Conservation (phyloP, 1,139 yeast species). For the Hansenula sp. region DNA sequence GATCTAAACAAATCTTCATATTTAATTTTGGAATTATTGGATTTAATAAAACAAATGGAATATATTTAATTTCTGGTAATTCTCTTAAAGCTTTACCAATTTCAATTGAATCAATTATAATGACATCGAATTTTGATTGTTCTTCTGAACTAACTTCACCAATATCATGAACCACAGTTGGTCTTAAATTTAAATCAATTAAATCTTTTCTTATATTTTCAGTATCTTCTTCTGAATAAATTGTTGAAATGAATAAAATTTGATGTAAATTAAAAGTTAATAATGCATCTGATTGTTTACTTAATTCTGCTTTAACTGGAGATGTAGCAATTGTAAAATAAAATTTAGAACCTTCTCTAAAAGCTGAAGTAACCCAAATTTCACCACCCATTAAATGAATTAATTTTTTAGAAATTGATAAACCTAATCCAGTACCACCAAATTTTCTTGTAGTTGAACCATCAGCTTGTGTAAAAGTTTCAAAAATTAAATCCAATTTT, state of each 20-base stretch:
- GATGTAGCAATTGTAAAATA: slow-evolving; percentile 76
- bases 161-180: slow-evolving; percentile 36
- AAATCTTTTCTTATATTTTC: slow-evolving; percentile 34
- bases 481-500: slow-evolving; percentile 78
- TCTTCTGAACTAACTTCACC: slow-evolving; percentile 38
- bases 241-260: slow-evolving; percentile 67
- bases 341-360: slow-evolving; percentile 79
- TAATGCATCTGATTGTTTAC: slow-evolving; percentile 67
- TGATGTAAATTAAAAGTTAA: slow-evolving; percentile 71
- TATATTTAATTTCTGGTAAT: slow-evolving; percentile 72
- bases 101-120: slow-evolving; percentile 75
- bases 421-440: slow-evolving; percentile 88
- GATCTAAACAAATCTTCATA: slow-evolving; percentile 75
- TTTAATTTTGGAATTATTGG: slow-evolving; percentile 75
- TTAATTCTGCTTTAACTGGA: slow-evolving; percentile 65
- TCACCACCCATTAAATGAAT: slow-evolving; percentile 90
- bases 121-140: slow-evolving; percentile 67
- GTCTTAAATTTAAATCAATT: slow-evolving; percentile 31
- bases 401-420: slow-evolving; percentile 80
- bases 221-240: slow-evolving; percentile 49
- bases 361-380: slow-evolving; percentile 81
- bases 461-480: slow-evolving; percentile 89
- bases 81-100: slow-evolving; percentile 67
- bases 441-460: slow-evolving; percentile 88
- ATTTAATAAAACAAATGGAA: slow-evolving; percentile 73